phyloP scores from a whole-genome alignment of 495 filamentous ascomycete species.

The Immersiella caudata region DNA sequence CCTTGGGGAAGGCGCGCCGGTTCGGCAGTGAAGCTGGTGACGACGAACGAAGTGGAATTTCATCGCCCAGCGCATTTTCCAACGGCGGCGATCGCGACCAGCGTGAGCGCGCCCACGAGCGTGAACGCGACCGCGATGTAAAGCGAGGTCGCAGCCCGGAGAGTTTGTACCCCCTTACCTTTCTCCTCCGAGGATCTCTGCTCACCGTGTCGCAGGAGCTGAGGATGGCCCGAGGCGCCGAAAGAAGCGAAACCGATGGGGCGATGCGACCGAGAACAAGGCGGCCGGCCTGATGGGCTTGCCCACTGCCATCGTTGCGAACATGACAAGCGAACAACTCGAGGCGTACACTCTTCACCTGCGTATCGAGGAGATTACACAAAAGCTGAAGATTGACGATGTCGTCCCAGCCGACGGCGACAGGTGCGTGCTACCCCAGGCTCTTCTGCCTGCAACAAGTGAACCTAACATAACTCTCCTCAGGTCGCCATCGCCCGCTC shows the following conservation, averaged over 20 bases:
- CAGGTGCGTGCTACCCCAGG: conserved; percentile 60
- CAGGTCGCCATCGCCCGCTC: conserved; percentile 92
- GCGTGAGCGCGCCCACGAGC: background rate
- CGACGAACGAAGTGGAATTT: conserved; percentile 44
- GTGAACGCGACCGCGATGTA: conserved; percentile 61
- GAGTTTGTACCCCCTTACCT: conserved; percentile 38
- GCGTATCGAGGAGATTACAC: conserved; percentile 97
- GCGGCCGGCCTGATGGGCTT: conserved; percentile 97
- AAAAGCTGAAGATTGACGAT: conserved; percentile 98
- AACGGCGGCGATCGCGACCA: conserved; percentile 35
- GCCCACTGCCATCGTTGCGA: conserved; percentile 90
- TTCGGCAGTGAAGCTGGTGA: conserved; percentile 68
- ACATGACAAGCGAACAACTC: conserved; percentile 97
- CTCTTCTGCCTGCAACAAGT: background rate
- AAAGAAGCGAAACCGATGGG: conserved; percentile 99
- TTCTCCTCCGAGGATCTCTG: background rate
- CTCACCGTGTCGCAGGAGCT: conserved; percentile 29
- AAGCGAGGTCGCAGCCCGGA: conserved; percentile 58
- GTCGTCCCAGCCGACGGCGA: conserved; percentile 94
- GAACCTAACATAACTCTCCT: conserved; percentile 19
- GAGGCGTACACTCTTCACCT: conserved; percentile 95
- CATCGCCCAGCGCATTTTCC: conserved; percentile 26
- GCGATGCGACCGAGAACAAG: conserved; percentile 94
- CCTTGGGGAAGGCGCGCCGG: conserved; percentile 82
- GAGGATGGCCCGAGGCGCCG: conserved; percentile 78